Conservation (phyloP, 805 yeast genomes). For the Kodamaea laetipori region DNA sequence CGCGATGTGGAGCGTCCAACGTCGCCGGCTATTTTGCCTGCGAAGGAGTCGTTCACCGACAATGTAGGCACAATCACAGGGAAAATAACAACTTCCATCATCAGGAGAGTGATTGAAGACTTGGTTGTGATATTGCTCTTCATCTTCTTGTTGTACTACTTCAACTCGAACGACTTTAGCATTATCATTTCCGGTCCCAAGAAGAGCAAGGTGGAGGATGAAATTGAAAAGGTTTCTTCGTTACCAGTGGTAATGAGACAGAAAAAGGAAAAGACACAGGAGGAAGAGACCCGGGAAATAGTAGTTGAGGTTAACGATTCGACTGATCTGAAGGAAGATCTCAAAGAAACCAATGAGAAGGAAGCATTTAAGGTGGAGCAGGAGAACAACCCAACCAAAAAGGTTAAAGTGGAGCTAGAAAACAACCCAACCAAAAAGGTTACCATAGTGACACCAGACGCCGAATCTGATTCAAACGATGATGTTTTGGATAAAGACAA, state of each 20-base stretch:
- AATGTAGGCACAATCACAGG: conserved; percentile 7
- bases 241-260: conserved; percentile 3
- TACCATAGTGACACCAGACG: conserved; percentile 24
- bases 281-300: background rate
- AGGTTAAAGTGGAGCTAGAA: background rate
- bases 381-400: background rate
- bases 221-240: conserved; percentile 4
- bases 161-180: conserved; percentile 12
- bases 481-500: conserved; percentile 5
- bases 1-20: background rate
- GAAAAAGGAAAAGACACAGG: background rate
- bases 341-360: conserved; percentile 2
- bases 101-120: conserved; percentile 48
- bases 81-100: conserved; percentile 8
- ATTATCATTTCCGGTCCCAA: conserved; percentile 10
- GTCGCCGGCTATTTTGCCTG: conserved; percentile 5
- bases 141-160: conserved; percentile 12
- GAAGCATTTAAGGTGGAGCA: background rate
- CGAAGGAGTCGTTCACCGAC: background rate
- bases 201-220: conserved; percentile 6
- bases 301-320: conserved; percentile 2
- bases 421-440: conserved; percentile 21
- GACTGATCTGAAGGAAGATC: conserved; percentile 6
- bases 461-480: conserved; percentile 15
- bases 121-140: conserved; percentile 36